phyloP scores from a whole-genome alignment of 768 basidiomycete species.

The Naematelia encephala region DNA sequence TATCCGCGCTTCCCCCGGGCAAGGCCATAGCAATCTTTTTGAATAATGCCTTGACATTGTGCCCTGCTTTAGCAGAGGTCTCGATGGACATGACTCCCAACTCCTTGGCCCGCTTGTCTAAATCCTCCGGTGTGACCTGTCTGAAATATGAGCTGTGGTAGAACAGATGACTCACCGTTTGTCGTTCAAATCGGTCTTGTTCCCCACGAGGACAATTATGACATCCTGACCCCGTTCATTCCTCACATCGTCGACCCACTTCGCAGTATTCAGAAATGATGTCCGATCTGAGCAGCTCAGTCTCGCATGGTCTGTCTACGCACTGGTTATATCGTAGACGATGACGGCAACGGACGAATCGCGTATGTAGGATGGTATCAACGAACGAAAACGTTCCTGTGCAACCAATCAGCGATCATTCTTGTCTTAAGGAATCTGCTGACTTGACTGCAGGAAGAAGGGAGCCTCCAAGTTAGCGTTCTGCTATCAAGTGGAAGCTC shows the following conservation, averaged over 20 bases:
- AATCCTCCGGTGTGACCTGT: constrained; percentile 98
- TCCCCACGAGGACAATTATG: constrained; percentile 95
- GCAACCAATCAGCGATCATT: background rate
- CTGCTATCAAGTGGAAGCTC: background rate
- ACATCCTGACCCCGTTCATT: constrained; percentile 97
- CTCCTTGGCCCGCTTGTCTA: constrained; percentile 83
- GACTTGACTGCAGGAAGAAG: constrained; percentile 23
- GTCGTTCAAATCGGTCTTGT: constrained; percentile 98
- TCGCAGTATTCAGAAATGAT: constrained; percentile 96
- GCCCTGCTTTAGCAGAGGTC: constrained; percentile 97
- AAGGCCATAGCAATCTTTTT: constrained; percentile 99
- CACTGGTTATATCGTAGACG: constrained; percentile 98
- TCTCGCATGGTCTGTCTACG: constrained; percentile 46
- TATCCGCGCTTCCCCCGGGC: constrained; percentile 75
- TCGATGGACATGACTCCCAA: constrained; percentile 98
- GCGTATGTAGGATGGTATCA: constrained; percentile 98
- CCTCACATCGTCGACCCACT: constrained; percentile 99
- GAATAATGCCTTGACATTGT: constrained; percentile 98
- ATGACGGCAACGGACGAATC: constrained; percentile 99
- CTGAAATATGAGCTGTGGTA: constrained; percentile 53
- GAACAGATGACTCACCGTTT: constrained; percentile 68
- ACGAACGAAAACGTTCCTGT: constrained; percentile 91
- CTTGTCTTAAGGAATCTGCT: constrained; percentile 10
- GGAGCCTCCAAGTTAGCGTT: background rate
- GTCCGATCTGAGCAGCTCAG: constrained; percentile 67